These are phyloP conservation scores for Musa schizocarpa DNA, from an alignment of 176 grass and related monocot species.

Conservation along the genomic window DNA sequence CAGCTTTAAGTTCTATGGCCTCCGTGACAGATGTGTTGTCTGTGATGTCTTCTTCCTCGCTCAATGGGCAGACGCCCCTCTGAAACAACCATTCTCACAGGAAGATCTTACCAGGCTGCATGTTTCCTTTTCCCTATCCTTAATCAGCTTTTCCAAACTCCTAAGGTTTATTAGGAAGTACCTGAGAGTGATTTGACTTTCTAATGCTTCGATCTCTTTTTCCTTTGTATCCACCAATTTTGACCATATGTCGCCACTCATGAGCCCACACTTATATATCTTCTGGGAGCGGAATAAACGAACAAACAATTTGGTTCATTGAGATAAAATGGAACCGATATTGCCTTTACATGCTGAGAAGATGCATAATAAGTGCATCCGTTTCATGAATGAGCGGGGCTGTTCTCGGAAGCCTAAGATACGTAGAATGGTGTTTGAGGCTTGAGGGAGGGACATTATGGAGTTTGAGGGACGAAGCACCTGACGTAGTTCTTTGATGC, in stretches of 20 bases:
- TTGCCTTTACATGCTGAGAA: no score
- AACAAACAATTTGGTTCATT: background rate
- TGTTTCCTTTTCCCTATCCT: no score
- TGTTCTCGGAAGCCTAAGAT: no score
- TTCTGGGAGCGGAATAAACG: background rate
- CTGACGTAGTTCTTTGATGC: no score
- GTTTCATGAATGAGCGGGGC: no score
- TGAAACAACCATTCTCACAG: slow-evolving; percentile 17
- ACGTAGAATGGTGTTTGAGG: no score
- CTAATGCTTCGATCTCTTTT: background rate
- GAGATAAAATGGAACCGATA: background rate
- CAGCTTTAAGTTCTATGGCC: slow-evolving; percentile 66
- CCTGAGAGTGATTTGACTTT: background rate
- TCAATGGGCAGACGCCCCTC: slow-evolving; percentile 27
- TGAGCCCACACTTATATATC: background rate
- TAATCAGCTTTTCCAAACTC: background rate
- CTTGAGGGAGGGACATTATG: no score
- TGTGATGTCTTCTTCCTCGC: slow-evolving; percentile 64
- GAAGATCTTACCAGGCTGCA: background rate
- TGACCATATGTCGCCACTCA: background rate
- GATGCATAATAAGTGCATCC: no score
- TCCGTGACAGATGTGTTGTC: slow-evolving; percentile 76
- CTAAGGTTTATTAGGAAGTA: background rate
- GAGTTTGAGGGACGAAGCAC: no score
- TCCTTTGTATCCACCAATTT: background rate